Evolutionary conservation across 345 rosid species (phyloP).

Genomic region (Toxicodendron radicans): DNA sequence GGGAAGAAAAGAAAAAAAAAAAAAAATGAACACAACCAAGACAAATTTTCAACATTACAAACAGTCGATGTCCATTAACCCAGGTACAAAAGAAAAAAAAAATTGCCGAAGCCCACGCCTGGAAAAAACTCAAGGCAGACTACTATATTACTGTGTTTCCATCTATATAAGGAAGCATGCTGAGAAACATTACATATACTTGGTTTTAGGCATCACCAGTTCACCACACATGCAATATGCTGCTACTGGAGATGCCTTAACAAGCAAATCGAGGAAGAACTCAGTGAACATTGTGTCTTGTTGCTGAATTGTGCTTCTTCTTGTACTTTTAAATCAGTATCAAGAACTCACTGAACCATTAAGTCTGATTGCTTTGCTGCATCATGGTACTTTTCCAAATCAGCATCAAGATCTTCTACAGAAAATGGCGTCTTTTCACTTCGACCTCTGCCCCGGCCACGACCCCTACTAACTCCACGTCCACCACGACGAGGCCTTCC

Average conservation of each 20-base stretch:
- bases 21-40: not conserved
- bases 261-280: not conserved
- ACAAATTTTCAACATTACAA: not conserved
- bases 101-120: not conserved
- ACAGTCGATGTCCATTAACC: not conserved
- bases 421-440: slow-evolving; percentile 38
- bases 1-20: no score
- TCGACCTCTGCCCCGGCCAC: slow-evolving; percentile 36
- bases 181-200: not conserved
- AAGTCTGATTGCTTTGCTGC: slow-evolving; percentile 48
- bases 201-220: not conserved
- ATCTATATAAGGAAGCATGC: not conserved
- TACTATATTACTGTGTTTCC: slow-evolving; percentile 3
- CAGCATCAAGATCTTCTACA: slow-evolving; percentile 63
- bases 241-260: not conserved
- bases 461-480: slow-evolving; percentile 37
- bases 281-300: no score
- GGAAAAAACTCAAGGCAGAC: not conserved
- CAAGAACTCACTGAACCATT: not conserved
- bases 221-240: not conserved
- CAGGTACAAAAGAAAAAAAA: not conserved
- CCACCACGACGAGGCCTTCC: slow-evolving; percentile 46
- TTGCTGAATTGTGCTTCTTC: no score
- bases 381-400: slow-evolving; percentile 56
- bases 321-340: no score